Base-by-base conservation (phyloP, 306 rosid species). In the Hippophae rhamnoides region DNA sequence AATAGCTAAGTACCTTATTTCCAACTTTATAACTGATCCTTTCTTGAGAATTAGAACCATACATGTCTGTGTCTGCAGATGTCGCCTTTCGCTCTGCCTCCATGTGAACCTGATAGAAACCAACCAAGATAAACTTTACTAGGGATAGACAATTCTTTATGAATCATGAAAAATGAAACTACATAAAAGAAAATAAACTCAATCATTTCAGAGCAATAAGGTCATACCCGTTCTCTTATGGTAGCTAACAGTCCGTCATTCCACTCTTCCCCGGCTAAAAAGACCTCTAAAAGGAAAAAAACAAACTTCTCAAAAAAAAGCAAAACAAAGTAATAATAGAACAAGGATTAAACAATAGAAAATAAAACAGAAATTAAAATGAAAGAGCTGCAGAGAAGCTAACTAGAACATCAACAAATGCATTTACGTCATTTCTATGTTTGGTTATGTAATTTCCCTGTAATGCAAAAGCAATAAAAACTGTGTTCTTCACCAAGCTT, bases 221-320 rank as follows among this genome's bases (percentile, higher is more conserved):
- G 69, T 42, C 78, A 61, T 81, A 88, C 97, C 87, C 77, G 82
- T 78, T 92, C 97, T 82, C 97, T 78, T 68, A 92, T 70, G 69
- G 97, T 92, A 62, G 95, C 97, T 48, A 92, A 73, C 51, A 86
- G 81, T 53, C 95, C 99, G 79, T 92, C 96, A 79, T 88, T 92
- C 99, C 96, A 85, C 40, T 82, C 79, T 66, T 88, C 95, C 38
- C 85, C 95, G 23, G 82, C 90, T 62, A 92, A 75, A 71, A 25
- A 57, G 57, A 75, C 70, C 82, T 85, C 99, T 88, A 62, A 67
- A 65, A 47, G 5, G 59, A 44, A 52, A 72, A 13, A 66, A 59
- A 44, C 47, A 6, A 10, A 63, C 23, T 47, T 47, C 58, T 47
- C 52, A 13, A 27, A 26, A 10, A 18, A 68, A 47, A 54, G 47